A percentile compares a stretch with the other conserved stretches of the same genome.
These are phyloP conservation scores for Melocanna baccifera DNA, from an alignment of 176 grass and related monocot species.

Conservation along the genomic window DNA sequence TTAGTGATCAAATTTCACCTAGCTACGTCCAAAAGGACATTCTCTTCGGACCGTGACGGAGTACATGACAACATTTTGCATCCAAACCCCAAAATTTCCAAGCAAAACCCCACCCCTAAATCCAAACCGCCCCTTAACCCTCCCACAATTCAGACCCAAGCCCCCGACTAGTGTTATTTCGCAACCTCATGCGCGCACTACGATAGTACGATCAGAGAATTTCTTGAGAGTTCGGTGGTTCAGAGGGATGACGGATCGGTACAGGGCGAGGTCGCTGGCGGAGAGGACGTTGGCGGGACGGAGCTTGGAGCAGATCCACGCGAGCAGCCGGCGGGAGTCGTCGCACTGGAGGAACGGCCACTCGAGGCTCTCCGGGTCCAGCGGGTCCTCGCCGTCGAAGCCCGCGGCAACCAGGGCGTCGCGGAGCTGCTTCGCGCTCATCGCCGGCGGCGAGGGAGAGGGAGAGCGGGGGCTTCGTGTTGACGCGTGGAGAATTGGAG, in stretches of 20 bases:
- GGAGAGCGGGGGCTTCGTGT: background rate
- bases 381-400: slow-evolving; percentile 57
- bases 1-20: too few relatives aligned
- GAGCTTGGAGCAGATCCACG: slow-evolving; percentile 80
- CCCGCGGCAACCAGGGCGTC: slow-evolving; percentile 57
- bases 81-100: background rate
- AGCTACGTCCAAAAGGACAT: too few relatives aligned
- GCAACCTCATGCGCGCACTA: background rate
- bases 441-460: slow-evolving; percentile 17
- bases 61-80: background rate
- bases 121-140: background rate
- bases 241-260: background rate
- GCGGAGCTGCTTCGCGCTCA: slow-evolving; percentile 72
- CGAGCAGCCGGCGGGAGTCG: slow-evolving; percentile 61
- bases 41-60: too few relatives aligned
- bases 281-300: slow-evolving; percentile 78
- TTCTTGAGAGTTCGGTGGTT: background rate
- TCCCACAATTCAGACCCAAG: too few relatives aligned
- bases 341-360: slow-evolving; percentile 95
- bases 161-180: background rate
- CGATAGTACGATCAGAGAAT: background rate
- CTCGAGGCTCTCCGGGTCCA: slow-evolving; percentile 79
- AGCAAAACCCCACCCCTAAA: background rate
- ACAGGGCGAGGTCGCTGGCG: slow-evolving; percentile 69
- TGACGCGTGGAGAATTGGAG: background rate